Evolutionary conservation across 1,284 basidiomycete species (phyloP), one percentile per base, ranked within the genome.

Genomic region (Puccinia horiana): DNA sequence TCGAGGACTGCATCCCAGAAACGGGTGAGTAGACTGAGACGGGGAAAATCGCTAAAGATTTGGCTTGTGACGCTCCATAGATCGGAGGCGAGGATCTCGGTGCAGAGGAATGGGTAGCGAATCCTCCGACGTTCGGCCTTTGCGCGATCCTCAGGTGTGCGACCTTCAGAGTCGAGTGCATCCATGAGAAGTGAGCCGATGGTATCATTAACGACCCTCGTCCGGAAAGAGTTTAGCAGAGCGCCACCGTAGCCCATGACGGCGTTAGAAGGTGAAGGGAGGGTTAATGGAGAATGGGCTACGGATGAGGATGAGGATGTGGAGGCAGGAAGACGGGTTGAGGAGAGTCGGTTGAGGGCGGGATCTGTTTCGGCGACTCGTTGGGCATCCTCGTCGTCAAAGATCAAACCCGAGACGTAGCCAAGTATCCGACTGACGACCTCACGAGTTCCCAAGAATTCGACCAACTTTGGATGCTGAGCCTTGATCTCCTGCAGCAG

Each of bases 1-100:
- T 94, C 92, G 29, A 99, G 89, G 14, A 98, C 92, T 14, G 91
- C 91, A 87, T 98, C 94, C 97, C 97, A 99, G 89, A 97, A 97
- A 11, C 93, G 92, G 26, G 89, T 88, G 81, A 95, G 89, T 76
- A 96, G 89, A 23, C 84, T 83, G 35, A 88, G 87, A 84, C 92
- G 90, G 32, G 91, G 89, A 69, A 90, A 89, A 85, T 93, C 90
- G 84, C 90, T 90, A 85, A 97, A 90, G 85, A 96, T 93, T 2
- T 93, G 93, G 87, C 96, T 94, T 73, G 95, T 92, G 85, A 99
- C 93, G 29, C 93, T 93, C 92, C 95, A 97, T 87, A 97, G 92
- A 85, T 98, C 96, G 88, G 93, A 93, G 87, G 95, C 96, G 49
- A 99, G 90, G 42, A 99, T 95, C 87, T 99, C 97, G 23, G 96